Conservation (phyloP, 1,284 basidiomycete genomes). For the Wallemia hederae region DNA sequence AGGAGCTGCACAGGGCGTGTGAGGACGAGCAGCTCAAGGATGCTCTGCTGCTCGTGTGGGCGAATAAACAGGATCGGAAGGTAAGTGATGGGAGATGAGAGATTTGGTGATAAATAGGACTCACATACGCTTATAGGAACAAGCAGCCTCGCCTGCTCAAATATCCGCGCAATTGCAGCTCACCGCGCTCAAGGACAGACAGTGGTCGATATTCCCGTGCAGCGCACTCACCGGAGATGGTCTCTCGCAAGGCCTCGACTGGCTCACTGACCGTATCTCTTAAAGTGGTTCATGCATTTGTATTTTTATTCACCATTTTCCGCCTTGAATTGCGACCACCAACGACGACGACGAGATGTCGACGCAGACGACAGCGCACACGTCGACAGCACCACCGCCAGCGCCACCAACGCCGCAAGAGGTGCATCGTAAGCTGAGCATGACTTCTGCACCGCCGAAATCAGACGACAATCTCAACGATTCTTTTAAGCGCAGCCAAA, state of each 20-base stretch:
- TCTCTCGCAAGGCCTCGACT: not conserved
- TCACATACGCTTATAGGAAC: not conserved
- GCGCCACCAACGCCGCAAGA: not conserved
- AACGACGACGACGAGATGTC: too few relatives aligned
- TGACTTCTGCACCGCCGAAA: not conserved
- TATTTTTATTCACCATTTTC: not conserved
- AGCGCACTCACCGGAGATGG: not conserved
- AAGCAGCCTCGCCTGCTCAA: not conserved
- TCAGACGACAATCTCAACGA: not conserved
- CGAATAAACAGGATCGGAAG: not conserved
- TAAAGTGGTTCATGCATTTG: not conserved
- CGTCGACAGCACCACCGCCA: not conserved
- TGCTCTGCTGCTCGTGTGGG: not conserved
- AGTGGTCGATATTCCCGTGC: conserved; percentile 1
- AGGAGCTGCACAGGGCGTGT: not conserved
- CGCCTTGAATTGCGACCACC: too few relatives aligned
- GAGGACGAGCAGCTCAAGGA: not conserved
- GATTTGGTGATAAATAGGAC: not conserved
- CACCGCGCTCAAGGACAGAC: not conserved
- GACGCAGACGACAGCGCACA: not conserved
- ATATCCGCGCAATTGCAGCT: not conserved
- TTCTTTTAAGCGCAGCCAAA: not conserved
- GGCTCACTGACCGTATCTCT: not conserved
- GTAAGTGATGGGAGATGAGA: not conserved
- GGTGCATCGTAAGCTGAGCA: not conserved